Evolutionary conservation across 139 green algal species (phyloP), one percentile per base, ranked within the genome.

Genomic region (Haematococcus lacustris): DNA sequence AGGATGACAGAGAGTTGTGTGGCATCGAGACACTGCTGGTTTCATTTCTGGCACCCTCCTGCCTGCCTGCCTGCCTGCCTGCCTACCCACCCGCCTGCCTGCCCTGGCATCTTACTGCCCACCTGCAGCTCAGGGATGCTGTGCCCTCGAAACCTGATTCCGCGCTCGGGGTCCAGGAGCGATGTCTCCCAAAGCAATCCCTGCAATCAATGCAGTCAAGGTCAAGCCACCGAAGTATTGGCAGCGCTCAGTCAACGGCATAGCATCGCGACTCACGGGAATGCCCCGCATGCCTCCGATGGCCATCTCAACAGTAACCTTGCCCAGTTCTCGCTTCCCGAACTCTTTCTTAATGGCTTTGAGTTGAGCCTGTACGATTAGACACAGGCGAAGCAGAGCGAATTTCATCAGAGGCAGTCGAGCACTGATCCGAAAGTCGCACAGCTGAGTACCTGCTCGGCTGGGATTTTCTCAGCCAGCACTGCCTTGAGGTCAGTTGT

Each of bases 261-360:
- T n/a, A n/a, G n/a, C n/a, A n/a, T n/a, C n/a, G n/a, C 2, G 38
- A 37, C 86, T 77, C 38, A 93, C 88, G 62, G 92, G 90, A 75
- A 99, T 97, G 69, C 95, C 95, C 25, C 95, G 85, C 95, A 99
- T 99, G 76, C 95, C 95, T 66, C 95, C 95, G 40, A 99, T 89
- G 4, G 76, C 80, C 86, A 88, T 87, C 34, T 96, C 87, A n/a
- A 95, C 85, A 0, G 92, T 98, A n/a, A 93, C 85, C 25, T 93
- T 78, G 3, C 93, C 95, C 28, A 99, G 74, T 21, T 70, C 66
- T 50, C 93, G 88, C 38, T 38, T 47, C 33, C 92, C 95, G 66
- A 89, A 60, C 35, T 80, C 68, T 68, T 91, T 91, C 76, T 96
- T 96, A 2, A 99, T 65, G 1, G 77, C 53, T 70, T 97, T 97